Percentiles rank a stretch among this genome's conserved stretches.
phyloP scores from a whole-genome alignment of 1,284 basidiomycete species.

The Ustilago shanxiensis region DNA sequence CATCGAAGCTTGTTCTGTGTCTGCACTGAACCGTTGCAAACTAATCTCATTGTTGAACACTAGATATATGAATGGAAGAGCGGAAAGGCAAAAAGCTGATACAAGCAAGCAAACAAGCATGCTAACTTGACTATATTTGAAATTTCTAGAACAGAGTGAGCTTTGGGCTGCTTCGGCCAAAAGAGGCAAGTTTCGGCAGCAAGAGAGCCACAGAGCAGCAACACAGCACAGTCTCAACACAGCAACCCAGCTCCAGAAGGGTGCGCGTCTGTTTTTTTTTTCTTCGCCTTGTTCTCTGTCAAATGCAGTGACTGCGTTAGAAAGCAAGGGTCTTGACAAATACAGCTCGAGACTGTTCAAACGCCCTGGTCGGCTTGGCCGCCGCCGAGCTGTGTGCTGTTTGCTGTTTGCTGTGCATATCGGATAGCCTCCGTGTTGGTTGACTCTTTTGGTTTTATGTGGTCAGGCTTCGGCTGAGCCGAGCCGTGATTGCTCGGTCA shows the following conservation, averaged over 20 bases:
- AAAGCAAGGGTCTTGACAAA: conserved; percentile 7
- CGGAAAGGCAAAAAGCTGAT: too few species aligned
- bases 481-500: neutral
- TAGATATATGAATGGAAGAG: too few species aligned
- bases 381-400: conserved; percentile 4
- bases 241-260: too few species aligned
- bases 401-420: conserved; percentile 1
- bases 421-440: conserved; percentile 2
- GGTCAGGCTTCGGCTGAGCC: neutral
- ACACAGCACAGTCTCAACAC: too few species aligned
- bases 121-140: too few species aligned
- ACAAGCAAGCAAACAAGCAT: too few species aligned
- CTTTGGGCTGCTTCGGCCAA: neutral
- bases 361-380: conserved; percentile 6
- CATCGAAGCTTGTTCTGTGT: too few species aligned
- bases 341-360: neutral
- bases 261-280: too few species aligned
- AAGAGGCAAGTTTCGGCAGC: neutral
- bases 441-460: too few species aligned
- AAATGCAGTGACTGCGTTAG: neutral
- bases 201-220: neutral
- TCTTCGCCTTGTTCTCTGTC: neutral
- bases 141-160: neutral
- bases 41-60: too few species aligned
- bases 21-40: too few species aligned